These are phyloP conservation scores for Cardamine resedifolia DNA, from an alignment of 345 rosid species.

Conservation along the genomic window DNA sequence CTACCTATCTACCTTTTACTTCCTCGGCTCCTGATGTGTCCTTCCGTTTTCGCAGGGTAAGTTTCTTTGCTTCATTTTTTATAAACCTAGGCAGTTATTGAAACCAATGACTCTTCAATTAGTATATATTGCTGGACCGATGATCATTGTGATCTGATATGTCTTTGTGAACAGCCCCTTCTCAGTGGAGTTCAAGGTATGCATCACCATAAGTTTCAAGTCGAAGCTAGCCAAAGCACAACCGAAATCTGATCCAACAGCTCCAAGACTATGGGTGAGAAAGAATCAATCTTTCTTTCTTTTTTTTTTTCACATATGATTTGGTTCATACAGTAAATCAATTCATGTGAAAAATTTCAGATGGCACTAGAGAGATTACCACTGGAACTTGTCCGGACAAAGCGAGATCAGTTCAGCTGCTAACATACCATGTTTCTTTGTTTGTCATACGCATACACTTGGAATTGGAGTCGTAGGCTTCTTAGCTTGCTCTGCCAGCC, in stretches of 20 bases:
- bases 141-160: background rate
- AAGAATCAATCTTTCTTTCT: background rate
- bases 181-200: conserved; percentile 81
- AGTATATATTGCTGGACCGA: background rate
- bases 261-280: conserved; percentile 92
- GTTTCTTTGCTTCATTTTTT: conserved; percentile 20
- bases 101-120: background rate
- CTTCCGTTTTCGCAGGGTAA: conserved; percentile 89
- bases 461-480: background rate
- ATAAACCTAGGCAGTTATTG: background rate
- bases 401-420: conserved; percentile 45
- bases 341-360: conserved; percentile 40
- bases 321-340: background rate
- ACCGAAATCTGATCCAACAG: conserved; percentile 70
- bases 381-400: conserved; percentile 70
- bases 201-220: conserved; percentile 63
- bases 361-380: conserved; percentile 82
- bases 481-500: background rate
- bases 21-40: conserved; percentile 88
- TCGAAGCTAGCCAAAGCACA: conserved; percentile 66
- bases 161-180: conserved; percentile 58
- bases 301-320: background rate
- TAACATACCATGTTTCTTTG: conserved; percentile 16
- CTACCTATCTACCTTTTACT: conserved; percentile 74
- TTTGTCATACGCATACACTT: background rate